phyloP scores from a whole-genome alignment of 768 basidiomycete genomes.

The Lactarius hatsudake region DNA sequence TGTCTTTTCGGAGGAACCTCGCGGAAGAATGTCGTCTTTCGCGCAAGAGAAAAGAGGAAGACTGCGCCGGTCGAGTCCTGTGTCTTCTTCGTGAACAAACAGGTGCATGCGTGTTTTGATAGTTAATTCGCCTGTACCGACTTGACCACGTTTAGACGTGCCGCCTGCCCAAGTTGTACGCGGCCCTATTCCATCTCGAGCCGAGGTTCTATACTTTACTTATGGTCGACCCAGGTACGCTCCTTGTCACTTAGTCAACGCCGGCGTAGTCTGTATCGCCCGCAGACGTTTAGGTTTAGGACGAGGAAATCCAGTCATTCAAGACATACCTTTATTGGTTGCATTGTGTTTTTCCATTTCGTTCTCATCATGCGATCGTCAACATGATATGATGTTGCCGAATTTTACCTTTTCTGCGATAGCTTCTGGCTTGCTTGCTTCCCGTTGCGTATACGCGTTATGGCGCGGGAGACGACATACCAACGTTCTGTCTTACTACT shows the following conservation, averaged over 20 bases:
- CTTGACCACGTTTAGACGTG: slow-evolving; percentile 45
- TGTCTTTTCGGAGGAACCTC: slow-evolving; percentile 40
- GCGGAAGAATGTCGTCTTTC: slow-evolving; percentile 29
- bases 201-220: slow-evolving; percentile 76
- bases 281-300: slow-evolving; percentile 87
- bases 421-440: slow-evolving; percentile 40
- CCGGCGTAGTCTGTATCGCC: background rate
- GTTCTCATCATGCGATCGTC: slow-evolving; percentile 17
- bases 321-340: slow-evolving; percentile 82
- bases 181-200: slow-evolving; percentile 80
- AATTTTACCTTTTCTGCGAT: slow-evolving; percentile 74
- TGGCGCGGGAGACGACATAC: too few relatives aligned
- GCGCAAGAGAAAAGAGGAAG: slow-evolving; percentile 31
- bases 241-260: background rate
- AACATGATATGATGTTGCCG: slow-evolving; percentile 37
- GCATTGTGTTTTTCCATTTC: slow-evolving; percentile 45
- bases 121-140: background rate
- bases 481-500: too few relatives aligned
- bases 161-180: slow-evolving; percentile 59
- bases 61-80: slow-evolving; percentile 52
- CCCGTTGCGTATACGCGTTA: slow-evolving; percentile 51
- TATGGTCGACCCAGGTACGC: slow-evolving; percentile 77
- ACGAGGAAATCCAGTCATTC: slow-evolving; percentile 60
- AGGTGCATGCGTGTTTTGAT: slow-evolving; percentile 46
- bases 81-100: slow-evolving; percentile 51